These are phyloP conservation scores for Heliamphora pulchella DNA, from an alignment of 179 eudicot genomes.

Conservation along the genomic window DNA sequence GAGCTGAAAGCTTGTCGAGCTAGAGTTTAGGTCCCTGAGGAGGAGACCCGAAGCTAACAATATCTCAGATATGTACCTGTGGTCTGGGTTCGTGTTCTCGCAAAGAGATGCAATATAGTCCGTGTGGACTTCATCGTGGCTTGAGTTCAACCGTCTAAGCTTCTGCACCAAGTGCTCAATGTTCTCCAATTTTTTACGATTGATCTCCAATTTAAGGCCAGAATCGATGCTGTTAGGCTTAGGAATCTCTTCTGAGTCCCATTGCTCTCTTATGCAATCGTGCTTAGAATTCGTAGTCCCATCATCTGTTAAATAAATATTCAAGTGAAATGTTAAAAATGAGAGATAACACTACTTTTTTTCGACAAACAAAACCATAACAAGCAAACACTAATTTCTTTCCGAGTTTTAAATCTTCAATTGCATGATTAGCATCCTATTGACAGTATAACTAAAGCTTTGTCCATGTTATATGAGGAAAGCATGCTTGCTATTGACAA, in stretches of 20 bases:
- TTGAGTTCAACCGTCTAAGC: conserved; percentile 73
- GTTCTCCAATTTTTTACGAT: conserved; percentile 66
- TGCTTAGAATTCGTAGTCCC: conserved; percentile 25
- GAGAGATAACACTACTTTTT: not conserved
- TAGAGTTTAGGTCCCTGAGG: conserved; percentile 73
- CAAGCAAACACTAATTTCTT: too few species aligned
- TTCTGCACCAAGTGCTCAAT: conserved; percentile 82
- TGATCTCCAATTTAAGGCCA: conserved; percentile 46
- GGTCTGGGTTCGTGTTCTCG: conserved; percentile 73
- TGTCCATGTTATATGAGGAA: too few species aligned
- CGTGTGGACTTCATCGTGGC: conserved; percentile 72
- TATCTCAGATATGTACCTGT: conserved; percentile 82
- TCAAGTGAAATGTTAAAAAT: conserved; percentile 8
- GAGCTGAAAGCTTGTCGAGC: conserved; percentile 56
- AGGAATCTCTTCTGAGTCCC: conserved; percentile 25
- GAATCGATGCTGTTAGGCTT: conserved; percentile 17
- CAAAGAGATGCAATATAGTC: conserved; percentile 94
- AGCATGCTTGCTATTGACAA: too few species aligned
- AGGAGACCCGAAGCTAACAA: conserved; percentile 90
- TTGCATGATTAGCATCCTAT: too few species aligned
- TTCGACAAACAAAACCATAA: too few species aligned
- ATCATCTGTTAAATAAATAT: conserved; percentile 30
- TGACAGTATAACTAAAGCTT: too few species aligned
- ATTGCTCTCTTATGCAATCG: conserved; percentile 23
- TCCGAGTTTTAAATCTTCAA: too few species aligned